Conservation (phyloP, 2,329 filamentous ascomycete genomes). For the Lasiodiplodia theobromae region DNA sequence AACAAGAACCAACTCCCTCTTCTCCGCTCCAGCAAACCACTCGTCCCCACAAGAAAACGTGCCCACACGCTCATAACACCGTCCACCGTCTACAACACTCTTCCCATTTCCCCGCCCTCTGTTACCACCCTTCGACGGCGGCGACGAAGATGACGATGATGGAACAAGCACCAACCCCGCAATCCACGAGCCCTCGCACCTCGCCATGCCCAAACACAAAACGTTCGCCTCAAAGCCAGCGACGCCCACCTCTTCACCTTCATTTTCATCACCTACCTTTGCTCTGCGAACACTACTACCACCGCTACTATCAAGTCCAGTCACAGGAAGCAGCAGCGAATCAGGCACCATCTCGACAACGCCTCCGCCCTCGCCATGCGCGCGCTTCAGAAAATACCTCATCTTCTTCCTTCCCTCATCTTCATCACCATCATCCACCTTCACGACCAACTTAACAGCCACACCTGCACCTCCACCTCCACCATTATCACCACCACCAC, state of each 20-base stretch:
- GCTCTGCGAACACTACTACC: slow-evolving; percentile 38
- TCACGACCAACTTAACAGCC: slow-evolving; percentile 31
- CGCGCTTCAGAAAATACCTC: slow-evolving; percentile 39
- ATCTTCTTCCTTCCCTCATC: not conserved
- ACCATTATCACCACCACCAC: too few species aligned
- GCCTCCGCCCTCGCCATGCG: slow-evolving; percentile 34
- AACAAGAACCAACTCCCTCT: not conserved
- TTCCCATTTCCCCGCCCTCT: not conserved
- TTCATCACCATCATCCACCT: slow-evolving; percentile 27
- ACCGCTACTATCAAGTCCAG: not conserved
- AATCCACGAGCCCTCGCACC: slow-evolving; percentile 37
- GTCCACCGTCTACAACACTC: not conserved
- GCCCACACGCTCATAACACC: slow-evolving; percentile 39
- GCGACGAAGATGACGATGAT: not conserved
- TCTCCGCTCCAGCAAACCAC: slow-evolving; percentile 19
- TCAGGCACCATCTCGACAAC: slow-evolving; percentile 40
- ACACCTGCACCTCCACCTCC: too few species aligned
- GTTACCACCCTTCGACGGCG: slow-evolving; percentile 26
- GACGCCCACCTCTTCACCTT: not conserved
- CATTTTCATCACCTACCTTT: slow-evolving; percentile 5
- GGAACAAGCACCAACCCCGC: slow-evolving; percentile 40
- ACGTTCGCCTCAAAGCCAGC: slow-evolving; percentile 37
- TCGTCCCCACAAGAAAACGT: slow-evolving; percentile 36
- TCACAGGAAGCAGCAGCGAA: slow-evolving; percentile 35
- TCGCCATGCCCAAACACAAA: slow-evolving; percentile 39